phyloP scores from a whole-genome alignment of 441 rosid genomes.

The Adansonia gregorii region DNA sequence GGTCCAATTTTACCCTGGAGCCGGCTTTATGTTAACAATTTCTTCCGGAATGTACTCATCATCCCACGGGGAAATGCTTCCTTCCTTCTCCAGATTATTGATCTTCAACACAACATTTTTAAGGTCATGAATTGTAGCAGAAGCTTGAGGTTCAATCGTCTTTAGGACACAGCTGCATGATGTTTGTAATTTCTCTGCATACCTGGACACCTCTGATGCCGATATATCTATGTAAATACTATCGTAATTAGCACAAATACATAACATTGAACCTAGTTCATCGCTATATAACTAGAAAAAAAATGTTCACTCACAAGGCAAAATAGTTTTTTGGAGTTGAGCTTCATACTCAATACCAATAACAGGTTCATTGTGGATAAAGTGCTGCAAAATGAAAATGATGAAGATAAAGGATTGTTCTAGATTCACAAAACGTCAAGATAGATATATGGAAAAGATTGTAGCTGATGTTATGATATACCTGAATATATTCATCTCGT shows the following conservation, averaged over 20 bases:
- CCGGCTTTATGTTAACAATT: slow-evolving; percentile 69
- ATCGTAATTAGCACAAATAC: slow-evolving; percentile 17
- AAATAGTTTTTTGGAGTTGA: slow-evolving; percentile 84
- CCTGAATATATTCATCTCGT: slow-evolving; percentile 90
- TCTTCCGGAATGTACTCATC: slow-evolving; percentile 93
- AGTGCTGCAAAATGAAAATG: slow-evolving; percentile 66
- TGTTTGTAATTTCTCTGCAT: slow-evolving; percentile 73
- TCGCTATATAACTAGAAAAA: slow-evolving; percentile 22
- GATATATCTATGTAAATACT: slow-evolving; percentile 57
- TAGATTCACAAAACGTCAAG: background rate
- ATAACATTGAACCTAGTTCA: slow-evolving; percentile 22
- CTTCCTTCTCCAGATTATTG: slow-evolving; percentile 62
- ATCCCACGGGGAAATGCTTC: slow-evolving; percentile 77
- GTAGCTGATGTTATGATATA: slow-evolving; percentile 30
- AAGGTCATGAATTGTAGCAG: slow-evolving; percentile 70
- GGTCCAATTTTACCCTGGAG: slow-evolving; percentile 65
- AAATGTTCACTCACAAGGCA: slow-evolving; percentile 75
- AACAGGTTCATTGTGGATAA: slow-evolving; percentile 89
- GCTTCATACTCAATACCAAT: slow-evolving; percentile 93
- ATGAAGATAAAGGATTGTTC: slow-evolving; percentile 17
- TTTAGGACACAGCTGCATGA: slow-evolving; percentile 83
- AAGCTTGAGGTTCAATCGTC: slow-evolving; percentile 79
- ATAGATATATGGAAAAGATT: background rate
- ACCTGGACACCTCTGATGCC: slow-evolving; percentile 73
- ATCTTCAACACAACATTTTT: slow-evolving; percentile 55